Evolutionary conservation across 345 rosid genomes (phyloP).

Genomic region (Boechera stricta): DNA sequence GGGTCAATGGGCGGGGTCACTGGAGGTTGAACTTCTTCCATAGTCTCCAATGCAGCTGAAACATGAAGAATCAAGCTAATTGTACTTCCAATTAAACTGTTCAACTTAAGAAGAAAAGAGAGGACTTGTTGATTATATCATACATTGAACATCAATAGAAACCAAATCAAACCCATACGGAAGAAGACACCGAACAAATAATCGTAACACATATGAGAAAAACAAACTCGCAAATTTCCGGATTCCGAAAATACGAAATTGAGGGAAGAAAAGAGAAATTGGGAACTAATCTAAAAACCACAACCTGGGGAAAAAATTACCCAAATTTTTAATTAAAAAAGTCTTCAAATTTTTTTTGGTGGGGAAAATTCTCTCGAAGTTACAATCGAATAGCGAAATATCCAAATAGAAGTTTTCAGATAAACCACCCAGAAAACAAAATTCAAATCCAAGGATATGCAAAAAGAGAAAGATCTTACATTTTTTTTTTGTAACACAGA

Average conservation of each 20-base stretch:
- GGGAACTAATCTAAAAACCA: not conserved
- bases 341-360: not conserved
- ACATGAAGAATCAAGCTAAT: constrained; percentile 14
- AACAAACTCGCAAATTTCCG: not conserved
- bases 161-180: not conserved
- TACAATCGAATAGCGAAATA: constrained; percentile 20
- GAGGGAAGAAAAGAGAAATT: not conserved
- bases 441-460: constrained; percentile 12
- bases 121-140: not conserved
- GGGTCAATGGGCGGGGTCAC: constrained; percentile 47
- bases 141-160: not conserved
- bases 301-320: not conserved
- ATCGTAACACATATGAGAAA: not conserved
- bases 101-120: not conserved
- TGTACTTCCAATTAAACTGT: not conserved
- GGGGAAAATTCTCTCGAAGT: constrained; percentile 2
- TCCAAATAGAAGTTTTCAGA: not conserved
- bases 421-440: not conserved
- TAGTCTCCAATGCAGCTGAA: constrained; percentile 34
- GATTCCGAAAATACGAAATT: not conserved
- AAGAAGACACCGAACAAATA: constrained; percentile 11
- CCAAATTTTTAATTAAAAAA: not conserved
- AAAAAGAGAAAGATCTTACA: constrained; percentile 32
- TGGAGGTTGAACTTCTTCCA: constrained; percentile 52
- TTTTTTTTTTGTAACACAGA: constrained; percentile 20